These are phyloP conservation scores for Podila minutissima DNA, from an alignment of 192 early-diverging fungal genomes.

Conservation along the genomic window DNA sequence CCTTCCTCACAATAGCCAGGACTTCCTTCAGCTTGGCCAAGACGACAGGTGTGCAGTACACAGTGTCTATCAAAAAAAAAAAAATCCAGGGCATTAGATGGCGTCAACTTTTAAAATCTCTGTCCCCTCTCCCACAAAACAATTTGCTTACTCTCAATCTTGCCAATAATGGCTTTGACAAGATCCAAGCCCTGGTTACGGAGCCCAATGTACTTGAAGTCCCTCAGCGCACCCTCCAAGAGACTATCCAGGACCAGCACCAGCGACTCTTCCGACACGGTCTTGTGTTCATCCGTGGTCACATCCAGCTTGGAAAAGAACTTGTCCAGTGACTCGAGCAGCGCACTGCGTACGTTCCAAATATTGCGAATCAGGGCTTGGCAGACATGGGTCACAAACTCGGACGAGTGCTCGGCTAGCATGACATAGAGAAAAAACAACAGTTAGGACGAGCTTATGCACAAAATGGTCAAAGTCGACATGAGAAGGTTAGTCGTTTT, in stretches of 20 bases:
- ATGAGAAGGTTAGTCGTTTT: neutral
- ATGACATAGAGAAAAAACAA: too few relatives aligned
- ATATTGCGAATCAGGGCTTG: constrained; percentile 69
- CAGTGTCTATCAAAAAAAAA: constrained; percentile 13
- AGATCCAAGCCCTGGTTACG: constrained; percentile 66
- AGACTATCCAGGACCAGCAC: constrained; percentile 55
- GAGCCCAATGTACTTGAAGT: constrained; percentile 72
- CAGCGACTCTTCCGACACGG: constrained; percentile 29
- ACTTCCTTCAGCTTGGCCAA: constrained; percentile 17
- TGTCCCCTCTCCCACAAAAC: too few relatives aligned
- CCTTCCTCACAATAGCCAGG: constrained; percentile 23
- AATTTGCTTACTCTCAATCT: constrained; percentile 47
- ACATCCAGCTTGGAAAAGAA: constrained; percentile 58
- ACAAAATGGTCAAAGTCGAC: constrained; percentile 11
- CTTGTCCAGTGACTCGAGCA: constrained; percentile 71
- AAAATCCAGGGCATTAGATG: neutral
- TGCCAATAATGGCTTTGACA: constrained; percentile 48
- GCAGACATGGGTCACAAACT: constrained; percentile 56
- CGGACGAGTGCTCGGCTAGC: constrained; percentile 53
- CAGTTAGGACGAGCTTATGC: neutral
- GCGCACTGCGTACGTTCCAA: constrained; percentile 85
- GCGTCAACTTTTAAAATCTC: too few relatives aligned
- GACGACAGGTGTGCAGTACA: constrained; percentile 2
- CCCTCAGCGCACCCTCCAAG: constrained; percentile 55
- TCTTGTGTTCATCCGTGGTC: neutral